Evolutionary conservation across 495 filamentous ascomycete genomes (phyloP).

Genomic region (Bombardia bombarda): DNA sequence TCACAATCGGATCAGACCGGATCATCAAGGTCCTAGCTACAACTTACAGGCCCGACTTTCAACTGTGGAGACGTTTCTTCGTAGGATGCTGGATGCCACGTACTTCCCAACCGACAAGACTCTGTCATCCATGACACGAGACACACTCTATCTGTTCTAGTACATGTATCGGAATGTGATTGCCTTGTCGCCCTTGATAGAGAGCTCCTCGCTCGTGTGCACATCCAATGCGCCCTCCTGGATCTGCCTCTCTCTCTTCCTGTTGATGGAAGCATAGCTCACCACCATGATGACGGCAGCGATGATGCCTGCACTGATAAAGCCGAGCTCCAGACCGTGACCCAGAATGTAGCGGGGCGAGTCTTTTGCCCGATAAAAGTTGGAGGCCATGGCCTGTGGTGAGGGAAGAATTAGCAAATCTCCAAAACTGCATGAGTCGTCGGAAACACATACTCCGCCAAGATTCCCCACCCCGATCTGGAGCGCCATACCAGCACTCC

Average conservation of each 20-base stretch:
- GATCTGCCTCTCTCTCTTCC: conserved; percentile 39
- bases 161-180: conserved; percentile 56
- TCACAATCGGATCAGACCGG: no score
- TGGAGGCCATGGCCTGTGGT: conserved; percentile 54
- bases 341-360: conserved; percentile 58
- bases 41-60: no score
- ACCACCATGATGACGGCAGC: conserved; percentile 47
- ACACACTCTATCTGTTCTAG: conserved; percentile 1
- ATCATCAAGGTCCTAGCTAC: no score
- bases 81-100: no score
- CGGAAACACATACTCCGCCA: conserved; percentile 40
- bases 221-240: conserved; percentile 35
- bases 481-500: conserved; percentile 64
- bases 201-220: conserved; percentile 46
- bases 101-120: no score
- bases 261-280: conserved; percentile 55
- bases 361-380: conserved; percentile 65
- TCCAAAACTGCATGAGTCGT: not conserved
- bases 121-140: no score
- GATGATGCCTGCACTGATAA: conserved; percentile 53
- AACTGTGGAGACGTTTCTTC: no score
- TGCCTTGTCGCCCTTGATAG: conserved; percentile 54
- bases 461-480: conserved; percentile 70
- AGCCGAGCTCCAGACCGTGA: conserved; percentile 60
- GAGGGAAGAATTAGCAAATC: conserved; percentile 14